Base-by-base conservation (phyloP, 179 eudicot genomes). In the Carnegiea gigantea region DNA sequence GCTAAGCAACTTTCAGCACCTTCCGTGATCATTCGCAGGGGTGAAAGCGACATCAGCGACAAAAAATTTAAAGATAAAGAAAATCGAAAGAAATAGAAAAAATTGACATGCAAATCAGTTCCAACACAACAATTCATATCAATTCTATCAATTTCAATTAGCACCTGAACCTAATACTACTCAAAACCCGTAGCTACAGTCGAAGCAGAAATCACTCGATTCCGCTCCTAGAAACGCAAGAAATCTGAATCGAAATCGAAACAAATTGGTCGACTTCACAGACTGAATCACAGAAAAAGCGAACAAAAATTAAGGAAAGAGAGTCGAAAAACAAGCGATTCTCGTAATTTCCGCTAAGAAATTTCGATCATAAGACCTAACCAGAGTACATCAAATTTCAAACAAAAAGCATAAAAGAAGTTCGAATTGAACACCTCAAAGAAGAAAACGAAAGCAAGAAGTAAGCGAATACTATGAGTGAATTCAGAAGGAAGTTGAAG, bases 1-100 rank as follows among this genome's bases (percentile, higher is more conserved):
- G 78, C 85, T 70, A 79, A 79, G 57, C 65, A 72, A 76, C 62
- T 70, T 57, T 51, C 17, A 77, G 51, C 54, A 36, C 75, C 51
- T 73, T 62, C 81, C 68, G 11, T 23, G 59, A 65, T 26, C 49
- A 48, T 77, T 65, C 70, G 44, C 76, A 26, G 80, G 33, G 24
- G 38, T 18, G 44, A 49, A 21, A 71, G 67, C 49, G 51, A 23
- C 75, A 79, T 12, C 48, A 74, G 28, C 73, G 23, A 26, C 48
- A 57, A 77, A 7, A 46, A 17, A 17, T 11, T 54, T 64, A 18
- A 12, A 81, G 30, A 60, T 46, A 77, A 40, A 73, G 78, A 43
- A 77, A 77, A 40, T 44, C 11, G 43, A 70, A 28, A 18, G 18
- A 68, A 30, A 64, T 40, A 7, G 0, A 36, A 30, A 6, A 51